phyloP scores from a whole-genome alignment of 805 yeast species.

The Suhomyces faveliae region DNA sequence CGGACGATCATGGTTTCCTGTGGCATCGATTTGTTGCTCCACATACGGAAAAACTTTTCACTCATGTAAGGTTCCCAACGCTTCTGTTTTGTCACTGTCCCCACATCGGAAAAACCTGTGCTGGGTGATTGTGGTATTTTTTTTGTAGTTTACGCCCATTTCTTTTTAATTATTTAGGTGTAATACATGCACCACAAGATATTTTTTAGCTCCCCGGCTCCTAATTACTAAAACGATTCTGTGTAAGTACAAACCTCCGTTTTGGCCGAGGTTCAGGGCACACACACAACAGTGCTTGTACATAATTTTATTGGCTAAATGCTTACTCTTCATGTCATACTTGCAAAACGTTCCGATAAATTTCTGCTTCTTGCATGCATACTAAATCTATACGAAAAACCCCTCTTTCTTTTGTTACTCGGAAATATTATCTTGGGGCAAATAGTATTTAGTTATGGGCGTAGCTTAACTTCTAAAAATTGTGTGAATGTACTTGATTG shows the following conservation, averaged over 20 bases:
- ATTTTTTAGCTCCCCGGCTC: background rate
- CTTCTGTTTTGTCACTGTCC: background rate
- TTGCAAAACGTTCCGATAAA: background rate
- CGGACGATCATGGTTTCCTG: background rate
- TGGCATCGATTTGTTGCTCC: background rate
- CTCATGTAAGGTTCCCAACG: background rate
- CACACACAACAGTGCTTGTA: background rate
- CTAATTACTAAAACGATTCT: background rate
- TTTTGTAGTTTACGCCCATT: background rate
- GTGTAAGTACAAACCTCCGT: background rate
- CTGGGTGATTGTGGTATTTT: background rate
- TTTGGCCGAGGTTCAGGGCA: constrained; percentile 1
- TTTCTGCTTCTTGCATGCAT: background rate
- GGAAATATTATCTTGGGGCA: background rate
- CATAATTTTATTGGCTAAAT: background rate
- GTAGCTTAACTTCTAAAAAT: background rate
- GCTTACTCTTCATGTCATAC: background rate
- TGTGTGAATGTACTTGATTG: background rate
- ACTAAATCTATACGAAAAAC: background rate
- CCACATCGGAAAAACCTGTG: background rate
- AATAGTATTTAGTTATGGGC: background rate
- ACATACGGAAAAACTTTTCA: background rate
- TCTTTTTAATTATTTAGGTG: background rate
- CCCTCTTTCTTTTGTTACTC: background rate
- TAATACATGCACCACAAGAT: background rate